Conservation (phyloP, 306 rosid genomes). For the Lathyrus sativus region DNA sequence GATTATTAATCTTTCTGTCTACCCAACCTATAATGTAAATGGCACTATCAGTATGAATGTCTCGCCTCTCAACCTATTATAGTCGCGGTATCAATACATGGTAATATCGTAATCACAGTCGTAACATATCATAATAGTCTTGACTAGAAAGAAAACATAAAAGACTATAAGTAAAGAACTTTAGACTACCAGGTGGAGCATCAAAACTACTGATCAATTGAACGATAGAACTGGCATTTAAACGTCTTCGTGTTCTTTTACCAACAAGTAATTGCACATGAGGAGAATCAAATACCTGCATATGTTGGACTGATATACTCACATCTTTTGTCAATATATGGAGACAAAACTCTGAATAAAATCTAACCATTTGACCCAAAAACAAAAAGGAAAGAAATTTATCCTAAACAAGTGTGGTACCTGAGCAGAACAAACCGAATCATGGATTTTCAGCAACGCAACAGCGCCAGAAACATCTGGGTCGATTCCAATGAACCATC, state of each 20-base stretch:
- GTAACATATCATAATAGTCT: background rate
- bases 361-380: background rate
- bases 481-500: conserved; percentile 79
- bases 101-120: background rate
- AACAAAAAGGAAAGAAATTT: conserved; percentile 6
- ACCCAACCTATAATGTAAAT: background rate
- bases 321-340: conserved; percentile 19
- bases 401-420: conserved; percentile 39
- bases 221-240: conserved; percentile 79
- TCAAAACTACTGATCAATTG: conserved; percentile 69
- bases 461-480: conserved; percentile 86
- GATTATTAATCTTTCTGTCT: background rate
- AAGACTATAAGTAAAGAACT: background rate
- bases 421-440: conserved; percentile 60
- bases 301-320: conserved; percentile 23
- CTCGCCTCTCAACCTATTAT: background rate
- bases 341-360: conserved; percentile 20
- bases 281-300: conserved; percentile 82
- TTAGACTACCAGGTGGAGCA: conserved; percentile 68
- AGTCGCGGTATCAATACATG: background rate
- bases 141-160: background rate
- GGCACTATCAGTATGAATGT: background rate
- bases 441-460: conserved; percentile 59
- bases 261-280: conserved; percentile 68
- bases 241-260: conserved; percentile 65